Conservation (phyloP, 768 basidiomycete genomes). For the Boletus pseudopeckii region DNA sequence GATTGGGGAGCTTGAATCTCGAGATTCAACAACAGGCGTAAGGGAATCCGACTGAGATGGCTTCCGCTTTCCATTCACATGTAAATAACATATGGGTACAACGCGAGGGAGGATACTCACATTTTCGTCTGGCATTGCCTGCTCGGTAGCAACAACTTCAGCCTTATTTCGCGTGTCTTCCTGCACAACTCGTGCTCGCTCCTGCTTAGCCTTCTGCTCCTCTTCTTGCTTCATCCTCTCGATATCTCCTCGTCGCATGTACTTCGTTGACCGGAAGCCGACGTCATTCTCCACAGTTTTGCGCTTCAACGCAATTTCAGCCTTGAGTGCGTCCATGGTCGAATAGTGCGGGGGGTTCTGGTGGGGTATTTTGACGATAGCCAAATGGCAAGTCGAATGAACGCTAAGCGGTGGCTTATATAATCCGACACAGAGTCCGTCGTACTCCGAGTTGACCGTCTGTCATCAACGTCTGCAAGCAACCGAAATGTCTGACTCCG, state of each 20-base stretch:
- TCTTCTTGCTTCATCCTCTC: slow-evolving; percentile 61
- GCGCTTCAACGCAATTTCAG: slow-evolving; percentile 85
- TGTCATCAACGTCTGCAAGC: slow-evolving; percentile 41
- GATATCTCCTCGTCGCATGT: slow-evolving; percentile 88
- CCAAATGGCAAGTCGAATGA: neutral
- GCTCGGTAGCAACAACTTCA: slow-evolving; percentile 18
- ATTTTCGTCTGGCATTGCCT: slow-evolving; percentile 33
- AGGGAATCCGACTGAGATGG: slow-evolving; percentile 40
- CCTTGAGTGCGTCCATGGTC: slow-evolving; percentile 85
- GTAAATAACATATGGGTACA: slow-evolving; percentile 31
- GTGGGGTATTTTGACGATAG: neutral
- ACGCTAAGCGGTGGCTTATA: slow-evolving; percentile 11
- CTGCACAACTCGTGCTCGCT: slow-evolving; percentile 33
- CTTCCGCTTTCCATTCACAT: slow-evolving; percentile 46
- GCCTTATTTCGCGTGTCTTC: slow-evolving; percentile 19
- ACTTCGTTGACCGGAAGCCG: slow-evolving; percentile 64
- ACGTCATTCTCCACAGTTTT: slow-evolving; percentile 59
- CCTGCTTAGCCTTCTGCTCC: slow-evolving; percentile 33
- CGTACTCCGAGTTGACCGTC: slow-evolving; percentile 23
- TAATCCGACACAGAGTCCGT: slow-evolving; percentile 37
- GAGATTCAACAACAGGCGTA: slow-evolving; percentile 33
- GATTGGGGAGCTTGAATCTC: slow-evolving; percentile 39
- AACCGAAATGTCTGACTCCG: slow-evolving; percentile 58
- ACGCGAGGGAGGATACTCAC: slow-evolving; percentile 37
- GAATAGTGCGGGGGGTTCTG: neutral